Percentiles rank a stretch among this genome's conserved stretches.
Evolutionary conservation across 306 rosid species (phyloP).

Genomic region (Bauhinia variegata): DNA sequence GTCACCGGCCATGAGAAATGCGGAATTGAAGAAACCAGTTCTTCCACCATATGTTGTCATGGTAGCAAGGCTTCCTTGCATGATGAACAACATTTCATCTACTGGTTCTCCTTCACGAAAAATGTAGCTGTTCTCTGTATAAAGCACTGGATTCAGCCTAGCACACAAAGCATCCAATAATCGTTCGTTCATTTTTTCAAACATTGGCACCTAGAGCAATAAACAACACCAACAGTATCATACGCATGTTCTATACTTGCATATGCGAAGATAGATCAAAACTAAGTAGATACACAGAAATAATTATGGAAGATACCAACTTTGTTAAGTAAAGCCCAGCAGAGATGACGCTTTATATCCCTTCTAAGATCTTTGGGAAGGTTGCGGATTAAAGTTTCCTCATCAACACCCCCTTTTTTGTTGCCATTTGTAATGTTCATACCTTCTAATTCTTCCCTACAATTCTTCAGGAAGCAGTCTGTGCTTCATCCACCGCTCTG

Average conservation of each 20-base stretch:
- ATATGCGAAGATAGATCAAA: not conserved
- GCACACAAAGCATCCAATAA: too few relatives aligned
- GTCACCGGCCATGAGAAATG: too few relatives aligned
- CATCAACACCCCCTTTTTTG: slow-evolving; percentile 62
- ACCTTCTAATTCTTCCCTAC: slow-evolving; percentile 51
- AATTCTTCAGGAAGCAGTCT: slow-evolving; percentile 54
- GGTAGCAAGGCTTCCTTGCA: too few relatives aligned
- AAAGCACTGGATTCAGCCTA: too few relatives aligned
- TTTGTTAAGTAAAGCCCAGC: slow-evolving; percentile 40
- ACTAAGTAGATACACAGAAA: not conserved
- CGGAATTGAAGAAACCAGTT: too few relatives aligned
- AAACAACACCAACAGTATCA: slow-evolving; percentile 53
- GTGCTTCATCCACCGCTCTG: slow-evolving; percentile 69
- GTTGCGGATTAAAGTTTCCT: slow-evolving; percentile 47
- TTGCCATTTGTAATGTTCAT: slow-evolving; percentile 66
- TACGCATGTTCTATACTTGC: slow-evolving; percentile 37
- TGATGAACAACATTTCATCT: too few relatives aligned
- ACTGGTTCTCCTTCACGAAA: too few relatives aligned
- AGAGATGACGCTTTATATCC: too few relatives aligned
- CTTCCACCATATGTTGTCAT: too few relatives aligned
- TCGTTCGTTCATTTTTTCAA: too few relatives aligned
- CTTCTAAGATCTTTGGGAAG: too few relatives aligned
- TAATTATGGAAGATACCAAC: slow-evolving; percentile 34
- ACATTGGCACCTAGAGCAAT: not conserved
- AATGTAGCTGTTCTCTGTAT: too few relatives aligned